These are phyloP conservation scores for Boletus huronensis DNA, from an alignment of 768 basidiomycete genomes.

Conservation along the genomic window DNA sequence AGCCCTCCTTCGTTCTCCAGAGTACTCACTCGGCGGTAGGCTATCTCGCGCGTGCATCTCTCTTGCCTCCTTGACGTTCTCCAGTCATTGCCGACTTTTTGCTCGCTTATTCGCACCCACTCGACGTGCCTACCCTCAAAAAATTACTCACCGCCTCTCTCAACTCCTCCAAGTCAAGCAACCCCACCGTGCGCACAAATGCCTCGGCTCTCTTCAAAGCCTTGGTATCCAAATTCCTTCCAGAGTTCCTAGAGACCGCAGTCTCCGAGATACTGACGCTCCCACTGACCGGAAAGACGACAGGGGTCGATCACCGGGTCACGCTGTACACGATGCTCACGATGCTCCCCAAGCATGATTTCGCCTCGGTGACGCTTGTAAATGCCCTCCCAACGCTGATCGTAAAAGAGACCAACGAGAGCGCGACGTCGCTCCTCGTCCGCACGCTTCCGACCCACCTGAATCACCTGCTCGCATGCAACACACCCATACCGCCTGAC, in stretches of 20 bases:
- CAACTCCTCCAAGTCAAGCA: constrained; percentile 73
- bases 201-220: constrained; percentile 57
- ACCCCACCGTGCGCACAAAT: constrained; percentile 52
- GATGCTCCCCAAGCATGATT: constrained; percentile 44
- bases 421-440: constrained; percentile 52
- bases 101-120: constrained; percentile 45
- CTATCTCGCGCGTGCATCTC: not conserved
- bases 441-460: constrained; percentile 59
- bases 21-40: constrained; percentile 65
- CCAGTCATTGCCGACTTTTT: constrained; percentile 61
- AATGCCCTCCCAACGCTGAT: constrained; percentile 43
- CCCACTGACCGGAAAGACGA: constrained; percentile 80
- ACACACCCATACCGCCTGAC: constrained; percentile 43
- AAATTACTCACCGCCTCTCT: constrained; percentile 56
- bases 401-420: constrained; percentile 78
- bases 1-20: constrained; percentile 76
- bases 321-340: constrained; percentile 78
- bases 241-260: constrained; percentile 42
- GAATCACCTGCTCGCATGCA: constrained; percentile 43
- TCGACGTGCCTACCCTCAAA: constrained; percentile 48
- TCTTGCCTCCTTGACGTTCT: not conserved
- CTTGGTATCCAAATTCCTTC: constrained; percentile 35
- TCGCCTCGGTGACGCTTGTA: constrained; percentile 44
- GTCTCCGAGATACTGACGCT: constrained; percentile 68
- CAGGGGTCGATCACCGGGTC: constrained; percentile 81